A percentile compares a stretch with the other conserved stretches of the same genome.
Evolutionary conservation across 2,329 filamentous ascomycete species (phyloP).

Genomic region (Diaporthe destruens): DNA sequence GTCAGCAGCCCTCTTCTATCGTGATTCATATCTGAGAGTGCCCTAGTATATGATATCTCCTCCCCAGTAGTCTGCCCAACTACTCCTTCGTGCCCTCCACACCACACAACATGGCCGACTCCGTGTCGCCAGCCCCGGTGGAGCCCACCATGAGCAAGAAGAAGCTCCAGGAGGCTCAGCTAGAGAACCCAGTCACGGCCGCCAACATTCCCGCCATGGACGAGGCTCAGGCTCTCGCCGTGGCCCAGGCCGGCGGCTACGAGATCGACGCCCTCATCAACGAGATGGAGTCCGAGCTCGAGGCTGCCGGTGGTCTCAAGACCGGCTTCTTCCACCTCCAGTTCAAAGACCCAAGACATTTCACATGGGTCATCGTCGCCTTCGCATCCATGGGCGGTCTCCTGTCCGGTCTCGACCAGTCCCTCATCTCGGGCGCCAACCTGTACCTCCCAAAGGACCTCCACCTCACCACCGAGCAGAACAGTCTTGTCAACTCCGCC

Average conservation of each 20-base stretch:
- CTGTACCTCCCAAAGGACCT: slow-evolving; percentile 73
- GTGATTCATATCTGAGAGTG: neutral
- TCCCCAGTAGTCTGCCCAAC: neutral
- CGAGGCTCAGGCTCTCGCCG: slow-evolving; percentile 53
- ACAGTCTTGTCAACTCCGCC: slow-evolving; percentile 76
- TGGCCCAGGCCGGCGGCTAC: slow-evolving; percentile 51
- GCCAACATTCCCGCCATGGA: slow-evolving; percentile 44
- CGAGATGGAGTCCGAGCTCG: slow-evolving; percentile 58
- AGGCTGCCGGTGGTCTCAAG: slow-evolving; percentile 46
- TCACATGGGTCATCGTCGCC: slow-evolving; percentile 76
- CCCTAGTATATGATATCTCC: too few species aligned
- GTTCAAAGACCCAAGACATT: slow-evolving; percentile 72
- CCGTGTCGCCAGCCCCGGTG: slow-evolving; percentile 38
- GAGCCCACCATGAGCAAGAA: slow-evolving; percentile 36
- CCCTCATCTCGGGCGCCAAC: slow-evolving; percentile 78
- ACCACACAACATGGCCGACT: slow-evolving; percentile 35
- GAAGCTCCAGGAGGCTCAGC: slow-evolving; percentile 44
- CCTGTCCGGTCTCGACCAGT: slow-evolving; percentile 79
- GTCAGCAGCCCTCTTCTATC: neutral
- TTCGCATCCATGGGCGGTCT: slow-evolving; percentile 83
- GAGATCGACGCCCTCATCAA: slow-evolving; percentile 56
- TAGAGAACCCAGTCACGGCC: slow-evolving; percentile 45
- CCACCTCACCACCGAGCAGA: slow-evolving; percentile 65
- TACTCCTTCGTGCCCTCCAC: neutral
- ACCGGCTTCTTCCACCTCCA: slow-evolving; percentile 65